These are phyloP conservation scores for Arthrobotrys conoides DNA, from an alignment of 2,329 filamentous ascomycete species.

Conservation along the genomic window DNA sequence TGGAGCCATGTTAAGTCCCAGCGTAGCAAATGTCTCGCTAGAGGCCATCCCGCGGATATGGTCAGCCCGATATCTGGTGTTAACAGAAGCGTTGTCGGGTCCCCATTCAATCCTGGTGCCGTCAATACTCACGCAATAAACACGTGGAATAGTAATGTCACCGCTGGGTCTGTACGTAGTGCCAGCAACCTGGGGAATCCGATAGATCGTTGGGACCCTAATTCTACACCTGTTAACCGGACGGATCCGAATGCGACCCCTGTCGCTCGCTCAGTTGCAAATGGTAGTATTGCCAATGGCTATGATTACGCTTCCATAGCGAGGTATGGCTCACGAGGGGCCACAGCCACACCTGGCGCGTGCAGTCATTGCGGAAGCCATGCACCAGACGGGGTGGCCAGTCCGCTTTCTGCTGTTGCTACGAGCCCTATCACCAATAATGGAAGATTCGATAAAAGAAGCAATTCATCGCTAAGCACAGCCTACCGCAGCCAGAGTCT, in stretches of 20 bases:
- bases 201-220: conserved; percentile 56
- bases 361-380: conserved; percentile 59
- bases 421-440: conserved; percentile 29
- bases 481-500: conserved; percentile 54
- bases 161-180: conserved; percentile 47
- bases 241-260: conserved; percentile 55
- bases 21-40: conserved; percentile 51
- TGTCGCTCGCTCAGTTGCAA: conserved; percentile 41
- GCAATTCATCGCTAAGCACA: conserved; percentile 48
- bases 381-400: conserved; percentile 21
- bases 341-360: conserved; percentile 51
- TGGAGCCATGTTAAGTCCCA: conserved; percentile 59
- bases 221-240: conserved; percentile 53
- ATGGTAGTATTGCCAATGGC: conserved; percentile 50
- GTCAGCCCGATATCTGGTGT: conserved; percentile 44
- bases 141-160: conserved; percentile 56
- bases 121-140: conserved; percentile 57
- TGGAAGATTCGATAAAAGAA: conserved; percentile 40
- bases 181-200: conserved; percentile 49
- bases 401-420: conserved; percentile 24
- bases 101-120: conserved; percentile 49
- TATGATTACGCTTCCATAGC: conserved; percentile 52
- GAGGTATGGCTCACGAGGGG: conserved; percentile 51
- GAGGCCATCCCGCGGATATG: conserved; percentile 51
- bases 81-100: conserved; percentile 53